Evolutionary conservation across 2,329 filamentous ascomycete species (phyloP), one percentile per base, ranked within the genome.

Genomic region (Beauveria pseudobassiana): DNA sequence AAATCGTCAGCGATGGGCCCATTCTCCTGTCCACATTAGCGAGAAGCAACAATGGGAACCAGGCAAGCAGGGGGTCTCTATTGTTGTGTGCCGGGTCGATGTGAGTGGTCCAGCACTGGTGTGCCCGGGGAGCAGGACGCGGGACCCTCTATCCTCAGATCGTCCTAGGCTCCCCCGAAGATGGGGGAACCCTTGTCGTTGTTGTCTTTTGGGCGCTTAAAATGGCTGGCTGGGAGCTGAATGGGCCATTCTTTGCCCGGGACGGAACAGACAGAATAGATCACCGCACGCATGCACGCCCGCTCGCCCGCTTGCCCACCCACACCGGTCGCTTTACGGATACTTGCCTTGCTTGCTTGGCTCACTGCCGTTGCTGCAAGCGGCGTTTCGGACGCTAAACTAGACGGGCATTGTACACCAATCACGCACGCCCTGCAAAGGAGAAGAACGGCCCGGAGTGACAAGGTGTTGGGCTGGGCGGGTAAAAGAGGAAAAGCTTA

Each of bases 1-100:
- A 40, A 49, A 57, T 57, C 43, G 54, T 57, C 54, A 57, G 54
- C 54, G 28, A 56, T 42, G 53, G 53, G 30, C 18, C 26, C 20
- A n/a, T 26, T 34, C 9, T 14, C 20, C 38, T 20, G 40, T 34
- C 28, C 53, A 56, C 53, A 43, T 9, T 43, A 43, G 16, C 40
- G n/a, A 43, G 40, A 49, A 49, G 46, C 26, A 18, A 26, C 46
- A 49, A 28, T 28, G 14, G 46, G 12, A 3, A 26, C 6, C 40
- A 22, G 30, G 38, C 22, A 24, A 24, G 22, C 22, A 24, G 22
- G 22, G 22, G 22, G 22, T 14, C 38, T 45, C 28, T 26, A 56
- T 58, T 50, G 30, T 57, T 49, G 54, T 55, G 26, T 12, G n/a
- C 38, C 52, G 40, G 9, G 22, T n/a, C 3, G 40, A 24, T 46